A percentile compares a stretch with the other conserved stretches of the same genome.
Conservation (phyloP, 2,329 filamentous ascomycete genomes). For the Colletotrichum nymphaeae region DNA sequence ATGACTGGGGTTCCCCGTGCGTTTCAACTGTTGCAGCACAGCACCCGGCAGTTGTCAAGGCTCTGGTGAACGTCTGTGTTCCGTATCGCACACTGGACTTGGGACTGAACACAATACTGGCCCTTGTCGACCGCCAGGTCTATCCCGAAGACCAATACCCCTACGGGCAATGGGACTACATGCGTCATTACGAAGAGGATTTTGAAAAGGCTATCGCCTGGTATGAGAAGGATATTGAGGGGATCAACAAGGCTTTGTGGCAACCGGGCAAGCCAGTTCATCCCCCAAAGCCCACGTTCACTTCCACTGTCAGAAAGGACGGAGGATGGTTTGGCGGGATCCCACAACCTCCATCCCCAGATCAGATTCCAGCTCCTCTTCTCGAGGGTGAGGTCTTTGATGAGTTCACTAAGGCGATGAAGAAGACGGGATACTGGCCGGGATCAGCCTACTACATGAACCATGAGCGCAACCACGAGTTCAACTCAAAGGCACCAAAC, state of each 20-base stretch:
- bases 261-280: neutral
- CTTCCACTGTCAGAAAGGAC: constrained; percentile 14
- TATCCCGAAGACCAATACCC: constrained; percentile 57
- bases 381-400: constrained; percentile 64
- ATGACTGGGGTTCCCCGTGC: constrained; percentile 53
- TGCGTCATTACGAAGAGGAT: constrained; percentile 41
- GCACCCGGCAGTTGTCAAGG: constrained; percentile 38
- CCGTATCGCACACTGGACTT: constrained; percentile 54
- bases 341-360: constrained; percentile 11
- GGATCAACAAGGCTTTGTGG: constrained; percentile 34
- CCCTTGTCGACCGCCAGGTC: constrained; percentile 52
- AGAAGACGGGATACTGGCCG: constrained; percentile 83
- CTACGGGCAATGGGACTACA: constrained; percentile 46
- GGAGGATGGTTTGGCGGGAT: constrained; percentile 37
- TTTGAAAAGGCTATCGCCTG: constrained; percentile 39
- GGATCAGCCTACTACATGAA: constrained; percentile 50
- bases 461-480: constrained; percentile 53
- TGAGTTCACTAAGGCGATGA: constrained; percentile 84
- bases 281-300: constrained; percentile 22
- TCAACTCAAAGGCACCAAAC: constrained; percentile 41
- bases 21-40: constrained; percentile 43
- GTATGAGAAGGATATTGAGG: constrained; percentile 36
- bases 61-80: constrained; percentile 44
- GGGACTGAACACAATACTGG: constrained; percentile 49
- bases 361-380: neutral